phyloP scores from a whole-genome alignment of 768 basidiomycete species.

The Boletus sp. region DNA sequence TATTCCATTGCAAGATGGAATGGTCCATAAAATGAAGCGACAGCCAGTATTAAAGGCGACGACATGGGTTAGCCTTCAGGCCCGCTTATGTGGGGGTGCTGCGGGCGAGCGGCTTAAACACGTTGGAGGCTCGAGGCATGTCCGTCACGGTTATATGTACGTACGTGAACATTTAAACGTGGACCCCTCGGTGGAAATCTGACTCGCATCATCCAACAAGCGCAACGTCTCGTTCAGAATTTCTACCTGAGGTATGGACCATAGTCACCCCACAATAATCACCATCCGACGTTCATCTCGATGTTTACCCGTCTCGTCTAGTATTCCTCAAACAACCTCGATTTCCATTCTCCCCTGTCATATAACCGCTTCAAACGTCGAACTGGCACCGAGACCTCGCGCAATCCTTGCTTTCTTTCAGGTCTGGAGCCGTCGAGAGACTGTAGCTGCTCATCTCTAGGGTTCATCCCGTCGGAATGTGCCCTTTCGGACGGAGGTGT shows the following conservation, averaged over 20 bases:
- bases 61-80: background rate
- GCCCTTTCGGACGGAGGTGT: background rate
- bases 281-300: background rate
- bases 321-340: conserved; percentile 5
- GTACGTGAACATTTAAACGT: background rate
- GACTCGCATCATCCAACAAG: background rate
- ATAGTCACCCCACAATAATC: background rate
- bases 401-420: background rate
- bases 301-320: background rate
- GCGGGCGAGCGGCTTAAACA: background rate
- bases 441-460: background rate
- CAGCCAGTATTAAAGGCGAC: background rate
- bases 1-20: conserved; percentile 1
- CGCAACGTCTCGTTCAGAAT: background rate
- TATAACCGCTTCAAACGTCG: conserved; percentile 1
- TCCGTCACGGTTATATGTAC: background rate
- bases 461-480: background rate
- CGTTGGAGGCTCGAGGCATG: conserved; percentile 5
- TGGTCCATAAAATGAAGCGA: background rate
- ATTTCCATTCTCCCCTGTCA: conserved; percentile 8
- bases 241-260: background rate
- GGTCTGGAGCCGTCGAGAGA: too few species aligned
- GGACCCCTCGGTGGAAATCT: background rate
- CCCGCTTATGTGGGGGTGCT: background rate
- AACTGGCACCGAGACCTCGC: background rate